Conservation (phyloP, 192 early-diverging fungal genomes). For the Cladochytrium replicatum region DNA sequence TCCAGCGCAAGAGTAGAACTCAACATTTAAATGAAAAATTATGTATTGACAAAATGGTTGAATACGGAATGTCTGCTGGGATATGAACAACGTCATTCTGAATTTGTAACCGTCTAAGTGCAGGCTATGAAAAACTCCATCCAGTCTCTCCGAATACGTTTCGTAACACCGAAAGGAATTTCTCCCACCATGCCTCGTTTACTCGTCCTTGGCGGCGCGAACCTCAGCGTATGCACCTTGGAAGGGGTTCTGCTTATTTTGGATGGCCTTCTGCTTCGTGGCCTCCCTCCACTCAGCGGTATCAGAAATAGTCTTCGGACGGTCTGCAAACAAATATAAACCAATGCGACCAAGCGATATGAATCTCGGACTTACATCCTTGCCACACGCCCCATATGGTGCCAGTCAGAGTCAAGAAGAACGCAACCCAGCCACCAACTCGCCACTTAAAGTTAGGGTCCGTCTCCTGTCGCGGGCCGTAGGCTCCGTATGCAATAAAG, state of each 20-base stretch:
- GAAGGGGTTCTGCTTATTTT: slow-evolving; percentile 41
- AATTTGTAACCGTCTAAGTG: too few species aligned
- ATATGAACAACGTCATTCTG: too few species aligned
- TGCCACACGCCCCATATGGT: slow-evolving; percentile 31
- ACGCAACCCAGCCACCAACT: slow-evolving; percentile 27
- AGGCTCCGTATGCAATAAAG: slow-evolving; percentile 90
- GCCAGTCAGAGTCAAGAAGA: slow-evolving; percentile 51
- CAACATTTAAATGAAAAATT: too few species aligned
- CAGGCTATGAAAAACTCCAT: too few species aligned
- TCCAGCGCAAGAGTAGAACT: too few species aligned
- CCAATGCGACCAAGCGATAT: too few species aligned
- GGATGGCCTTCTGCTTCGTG: slow-evolving; percentile 21
- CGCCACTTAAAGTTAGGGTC: slow-evolving; percentile 63
- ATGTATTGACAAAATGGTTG: too few species aligned
- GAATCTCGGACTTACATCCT: slow-evolving; percentile 9
- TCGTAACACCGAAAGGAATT: too few species aligned
- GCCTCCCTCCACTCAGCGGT: slow-evolving; percentile 41
- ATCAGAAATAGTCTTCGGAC: slow-evolving; percentile 20
- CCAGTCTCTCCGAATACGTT: too few species aligned
- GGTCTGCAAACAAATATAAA: slow-evolving; percentile 14
- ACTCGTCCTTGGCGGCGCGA: too few species aligned
- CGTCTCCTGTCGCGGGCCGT: slow-evolving; percentile 74
- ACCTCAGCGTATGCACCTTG: slow-evolving; percentile 27
- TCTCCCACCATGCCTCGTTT: too few species aligned
- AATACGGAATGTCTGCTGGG: too few species aligned